phyloP scores from a whole-genome alignment of 305 asterid genomes.

The Fraxinus velutina region DNA sequence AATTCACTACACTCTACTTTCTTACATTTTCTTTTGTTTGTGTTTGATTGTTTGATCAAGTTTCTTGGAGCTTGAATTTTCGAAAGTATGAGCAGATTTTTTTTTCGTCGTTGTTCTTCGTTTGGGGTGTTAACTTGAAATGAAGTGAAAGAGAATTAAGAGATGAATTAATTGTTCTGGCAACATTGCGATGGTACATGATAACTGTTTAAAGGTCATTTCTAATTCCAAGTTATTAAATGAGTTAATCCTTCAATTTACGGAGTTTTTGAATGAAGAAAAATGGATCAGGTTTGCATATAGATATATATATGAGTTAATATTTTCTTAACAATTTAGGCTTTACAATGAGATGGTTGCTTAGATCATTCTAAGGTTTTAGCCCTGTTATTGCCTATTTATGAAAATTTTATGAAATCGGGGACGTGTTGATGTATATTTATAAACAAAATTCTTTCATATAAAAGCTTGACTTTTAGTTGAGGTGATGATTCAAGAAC shows the following conservation, averaged over 20 bases:
- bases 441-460: not conserved
- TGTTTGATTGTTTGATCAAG: not conserved
- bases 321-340: not conserved
- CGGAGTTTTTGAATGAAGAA: not conserved
- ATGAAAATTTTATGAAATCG: not conserved
- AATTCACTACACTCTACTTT: not conserved
- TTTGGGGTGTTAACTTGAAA: slow-evolving; percentile 7
- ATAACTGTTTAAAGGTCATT: not conserved
- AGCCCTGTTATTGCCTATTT: not conserved
- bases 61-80: slow-evolving; percentile 12
- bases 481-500: not conserved
- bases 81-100: not conserved
- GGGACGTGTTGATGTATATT: not conserved
- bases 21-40: not conserved
- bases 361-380: not conserved
- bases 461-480: not conserved
- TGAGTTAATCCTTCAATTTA: not conserved
- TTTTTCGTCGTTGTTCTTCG: not conserved
- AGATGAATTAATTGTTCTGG: not conserved
- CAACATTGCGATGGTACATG: not conserved
- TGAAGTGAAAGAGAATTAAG: slow-evolving; percentile 10
- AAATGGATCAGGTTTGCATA: not conserved
- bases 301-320: not conserved
- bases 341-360: not conserved
- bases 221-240: not conserved